Percentiles rank a stretch among this genome's conserved stretches.
These are phyloP conservation scores for Aspergillus felis DNA, from an alignment of 2,329 filamentous ascomycete species.

Conservation along the genomic window DNA sequence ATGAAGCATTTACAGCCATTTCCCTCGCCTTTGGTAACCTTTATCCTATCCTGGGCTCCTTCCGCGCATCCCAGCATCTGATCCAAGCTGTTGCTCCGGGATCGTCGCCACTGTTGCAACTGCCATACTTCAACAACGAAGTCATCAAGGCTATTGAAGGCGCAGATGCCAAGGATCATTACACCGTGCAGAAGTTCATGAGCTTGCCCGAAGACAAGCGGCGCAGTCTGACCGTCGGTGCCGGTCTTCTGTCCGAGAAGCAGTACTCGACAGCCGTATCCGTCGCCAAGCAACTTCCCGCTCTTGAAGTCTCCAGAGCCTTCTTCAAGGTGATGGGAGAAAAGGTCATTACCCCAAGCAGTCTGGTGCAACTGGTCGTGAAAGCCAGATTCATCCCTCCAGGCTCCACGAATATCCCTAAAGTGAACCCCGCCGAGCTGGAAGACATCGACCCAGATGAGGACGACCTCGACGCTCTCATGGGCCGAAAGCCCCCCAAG, in stretches of 20 bases:
- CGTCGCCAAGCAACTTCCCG: slow-evolving; percentile 80
- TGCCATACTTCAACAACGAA: slow-evolving; percentile 75
- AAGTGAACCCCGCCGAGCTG: slow-evolving; percentile 72
- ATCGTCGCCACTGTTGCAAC: slow-evolving; percentile 82
- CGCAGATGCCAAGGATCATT: slow-evolving; percentile 65
- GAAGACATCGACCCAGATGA: slow-evolving; percentile 91
- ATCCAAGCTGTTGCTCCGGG: slow-evolving; percentile 85
- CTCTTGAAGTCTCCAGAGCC: slow-evolving; percentile 79
- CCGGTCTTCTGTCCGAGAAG: slow-evolving; percentile 64
- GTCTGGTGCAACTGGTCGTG: slow-evolving; percentile 87
- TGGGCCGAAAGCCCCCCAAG: slow-evolving; percentile 63
- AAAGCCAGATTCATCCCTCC: slow-evolving; percentile 93
- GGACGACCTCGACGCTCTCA: slow-evolving; percentile 81
- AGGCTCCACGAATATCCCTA: slow-evolving; percentile 69
- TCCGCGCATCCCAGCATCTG: slow-evolving; percentile 76
- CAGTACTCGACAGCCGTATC: slow-evolving; percentile 72
- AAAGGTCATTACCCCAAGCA: slow-evolving; percentile 84
- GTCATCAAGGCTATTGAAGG: slow-evolving; percentile 48
- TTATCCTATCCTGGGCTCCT: slow-evolving; percentile 74
- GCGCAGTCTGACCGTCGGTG: slow-evolving; percentile 65
- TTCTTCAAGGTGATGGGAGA: slow-evolving; percentile 99
- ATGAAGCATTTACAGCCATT: slow-evolving; percentile 82
- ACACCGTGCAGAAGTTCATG: slow-evolving; percentile 87
- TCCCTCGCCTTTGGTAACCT: slow-evolving; percentile 83
- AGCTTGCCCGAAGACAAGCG: slow-evolving; percentile 71